Evolutionary conservation across 352 stramenopile genomes (phyloP).

Genomic region (Phytophthora palmivora): DNA sequence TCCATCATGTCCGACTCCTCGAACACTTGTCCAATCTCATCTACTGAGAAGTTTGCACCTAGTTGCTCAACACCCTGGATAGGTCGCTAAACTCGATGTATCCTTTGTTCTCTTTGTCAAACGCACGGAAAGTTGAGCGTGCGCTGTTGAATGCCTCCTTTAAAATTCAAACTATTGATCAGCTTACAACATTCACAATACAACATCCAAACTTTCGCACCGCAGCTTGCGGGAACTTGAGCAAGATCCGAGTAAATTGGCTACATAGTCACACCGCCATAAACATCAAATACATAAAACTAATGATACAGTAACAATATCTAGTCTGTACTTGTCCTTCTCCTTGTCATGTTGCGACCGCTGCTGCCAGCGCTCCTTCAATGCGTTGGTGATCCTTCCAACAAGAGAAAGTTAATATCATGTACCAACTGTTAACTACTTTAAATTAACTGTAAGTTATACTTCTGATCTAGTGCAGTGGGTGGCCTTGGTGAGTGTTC

Average conservation of each 20-base stretch:
- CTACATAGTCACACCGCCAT: conserved; percentile 29
- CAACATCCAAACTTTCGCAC: conserved; percentile 26
- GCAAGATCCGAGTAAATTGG: conserved; percentile 80
- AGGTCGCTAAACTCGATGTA: conserved; percentile 84
- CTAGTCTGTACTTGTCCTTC: conserved; percentile 51
- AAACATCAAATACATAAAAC: neutral
- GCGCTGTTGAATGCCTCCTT: conserved; percentile 82
- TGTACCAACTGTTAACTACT: neutral
- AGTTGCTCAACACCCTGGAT: conserved; percentile 79
- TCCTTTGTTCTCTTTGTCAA: conserved; percentile 70
- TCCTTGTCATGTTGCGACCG: conserved; percentile 48
- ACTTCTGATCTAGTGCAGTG: conserved; percentile 80
- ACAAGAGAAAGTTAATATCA: conserved; percentile 2
- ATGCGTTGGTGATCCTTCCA: conserved; percentile 74
- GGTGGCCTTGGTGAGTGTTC: conserved; percentile 31
- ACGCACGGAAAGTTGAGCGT: conserved; percentile 70
- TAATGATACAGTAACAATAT: neutral
- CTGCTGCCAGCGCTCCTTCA: conserved; percentile 78
- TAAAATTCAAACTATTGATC: neutral
- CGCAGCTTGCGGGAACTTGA: conserved; percentile 76
- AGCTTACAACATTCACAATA: neutral
- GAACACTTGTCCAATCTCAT: conserved; percentile 80
- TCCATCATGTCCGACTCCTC: conserved; percentile 88
- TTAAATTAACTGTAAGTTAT: conserved; percentile 7
- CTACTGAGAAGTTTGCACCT: conserved; percentile 71